Conservation (phyloP, 768 basidiomycete species). For the Sistotremastrum suecicum region DNA sequence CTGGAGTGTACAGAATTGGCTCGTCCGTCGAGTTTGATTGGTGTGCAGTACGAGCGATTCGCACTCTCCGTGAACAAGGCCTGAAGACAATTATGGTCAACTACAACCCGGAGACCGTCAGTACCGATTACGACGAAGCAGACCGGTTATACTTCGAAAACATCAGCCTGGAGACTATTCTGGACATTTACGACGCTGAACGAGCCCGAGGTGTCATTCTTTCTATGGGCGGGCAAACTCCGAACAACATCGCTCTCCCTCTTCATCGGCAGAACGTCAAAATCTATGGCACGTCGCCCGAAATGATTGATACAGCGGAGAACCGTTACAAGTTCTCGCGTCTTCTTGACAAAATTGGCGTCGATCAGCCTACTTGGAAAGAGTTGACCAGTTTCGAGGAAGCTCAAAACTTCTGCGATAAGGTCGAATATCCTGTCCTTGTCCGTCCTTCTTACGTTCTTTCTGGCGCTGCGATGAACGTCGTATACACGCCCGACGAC, state of each 20-base stretch:
- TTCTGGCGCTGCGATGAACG: slow-evolving; percentile 99
- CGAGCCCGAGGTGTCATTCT: slow-evolving; percentile 82
- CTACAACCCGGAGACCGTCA: slow-evolving; percentile 99
- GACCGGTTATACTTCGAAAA: slow-evolving; percentile 98
- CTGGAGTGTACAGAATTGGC: slow-evolving; percentile 96
- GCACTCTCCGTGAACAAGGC: slow-evolving; percentile 90
- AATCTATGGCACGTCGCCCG: slow-evolving; percentile 96
- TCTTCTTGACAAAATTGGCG: slow-evolving; percentile 92
- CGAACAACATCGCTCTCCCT: slow-evolving; percentile 95
- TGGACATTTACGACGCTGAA: slow-evolving; percentile 94
- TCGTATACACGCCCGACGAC: slow-evolving; percentile 88
- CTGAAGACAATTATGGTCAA: slow-evolving; percentile 98
- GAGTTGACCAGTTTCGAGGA: slow-evolving; percentile 86
- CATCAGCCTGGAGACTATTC: slow-evolving; percentile 88
- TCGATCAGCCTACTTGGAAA: slow-evolving; percentile 97
- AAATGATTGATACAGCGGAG: slow-evolving; percentile 99
- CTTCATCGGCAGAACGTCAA: slow-evolving; percentile 96
- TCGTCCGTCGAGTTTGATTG: slow-evolving; percentile 99
- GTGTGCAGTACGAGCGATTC: slow-evolving; percentile 96
- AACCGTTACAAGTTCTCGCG: slow-evolving; percentile 99
- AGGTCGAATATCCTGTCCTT: slow-evolving; percentile 90
- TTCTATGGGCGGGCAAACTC: slow-evolving; percentile 97
- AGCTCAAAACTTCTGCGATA: slow-evolving; percentile 78
- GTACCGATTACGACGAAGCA: slow-evolving; percentile 97
- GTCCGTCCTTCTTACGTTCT: slow-evolving; percentile 97